Base-by-base conservation (phyloP, 768 basidiomycete genomes). In the Xerocomus spinulosus region DNA sequence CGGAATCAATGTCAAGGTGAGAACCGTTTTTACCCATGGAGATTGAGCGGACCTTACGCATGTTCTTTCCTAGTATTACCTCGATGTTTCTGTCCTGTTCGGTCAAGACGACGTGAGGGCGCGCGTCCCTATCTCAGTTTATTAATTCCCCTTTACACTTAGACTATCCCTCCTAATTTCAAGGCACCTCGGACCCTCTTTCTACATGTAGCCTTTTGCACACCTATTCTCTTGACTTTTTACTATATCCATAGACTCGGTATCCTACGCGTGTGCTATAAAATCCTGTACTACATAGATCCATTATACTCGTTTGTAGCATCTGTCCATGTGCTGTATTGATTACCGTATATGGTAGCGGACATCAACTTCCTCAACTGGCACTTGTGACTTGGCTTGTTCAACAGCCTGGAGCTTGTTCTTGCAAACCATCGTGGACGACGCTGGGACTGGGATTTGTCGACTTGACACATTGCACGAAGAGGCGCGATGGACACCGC, bases 1-100 rank as follows among this genome's bases (percentile, higher is more conserved):
- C 38, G 84, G 85, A 9, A 55, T 88, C 15, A 79, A 72, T 44
- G 79, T 87, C 41, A 82, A 85, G 75, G 86, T 86, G 57, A 46
- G 73, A 37, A 15, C 18, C 40, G 39, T 53, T 44, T 44, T 24
- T 40, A 25, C 51, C 24, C 28, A 32, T 17, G 23, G 49, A 57
- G 42, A 50, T 50, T 25, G 15, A 44, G 44, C 30, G 36, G 14
- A 17, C 33, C 55, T 61, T 18, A 48, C 17, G 46, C 41, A 7
- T 5, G n/a, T n/a, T 5, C 38, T 23, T 32, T 53, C 24, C 18
- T 57, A 88, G 86, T 87, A 87, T 66, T 87, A 85, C 61, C 68
- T 87, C 46, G 83, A 87, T 48, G 73, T 85, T 26, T 82, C 82
- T 42, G 84, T 87, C 33, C 66, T 82, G 36, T 69, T 83, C 33